Evolutionary conservation across 1,284 basidiomycete genomes (phyloP).

Genomic region (Microbotryomycetes sp.): DNA sequence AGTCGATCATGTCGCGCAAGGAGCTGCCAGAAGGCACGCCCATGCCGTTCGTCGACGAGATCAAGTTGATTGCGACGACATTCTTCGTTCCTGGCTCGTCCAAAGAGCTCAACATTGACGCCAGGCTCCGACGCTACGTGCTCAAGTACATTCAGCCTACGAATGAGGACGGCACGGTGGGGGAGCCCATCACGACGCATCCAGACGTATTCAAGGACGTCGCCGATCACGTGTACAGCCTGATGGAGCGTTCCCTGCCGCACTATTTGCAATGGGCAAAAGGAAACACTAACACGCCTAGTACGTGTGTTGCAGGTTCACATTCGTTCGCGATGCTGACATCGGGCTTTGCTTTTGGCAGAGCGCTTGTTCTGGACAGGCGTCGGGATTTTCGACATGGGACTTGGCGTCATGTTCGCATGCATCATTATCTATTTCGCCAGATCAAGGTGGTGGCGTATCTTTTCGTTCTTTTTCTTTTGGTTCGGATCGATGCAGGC

Average conservation of each 20-base stretch:
- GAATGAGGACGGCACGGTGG: conserved; percentile 3
- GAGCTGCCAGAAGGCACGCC: conserved; percentile 7
- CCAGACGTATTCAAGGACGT: conserved; percentile 18
- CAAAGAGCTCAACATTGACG: conserved; percentile 18
- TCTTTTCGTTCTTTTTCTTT: conserved; percentile 8
- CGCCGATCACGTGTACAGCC: conserved; percentile 7
- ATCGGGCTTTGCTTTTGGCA: neutral
- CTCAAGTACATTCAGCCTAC: conserved; percentile 6
- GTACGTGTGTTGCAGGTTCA: neutral
- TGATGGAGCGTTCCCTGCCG: conserved; percentile 15
- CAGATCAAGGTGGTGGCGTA: conserved; percentile 1
- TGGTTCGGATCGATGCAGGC: conserved; percentile 12
- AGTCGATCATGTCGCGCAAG: conserved; percentile 6
- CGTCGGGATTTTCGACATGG: conserved; percentile 5
- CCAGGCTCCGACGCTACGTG: conserved; percentile 6
- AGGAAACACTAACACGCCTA: conserved; percentile 14
- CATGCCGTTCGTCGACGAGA: conserved; percentile 14
- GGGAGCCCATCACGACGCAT: conserved; percentile 8
- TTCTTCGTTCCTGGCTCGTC: conserved; percentile 10
- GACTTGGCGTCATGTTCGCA: conserved; percentile 7
- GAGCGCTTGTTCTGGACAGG: neutral
- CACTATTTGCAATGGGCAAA: conserved; percentile 13
- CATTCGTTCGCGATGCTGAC: neutral
- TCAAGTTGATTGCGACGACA: conserved; percentile 10
- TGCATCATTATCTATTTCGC: conserved; percentile 9